Evolutionary conservation across 495 filamentous ascomycete species (phyloP), one percentile per base, ranked within the genome.

Genomic region (Chaetomium cochliodes): DNA sequence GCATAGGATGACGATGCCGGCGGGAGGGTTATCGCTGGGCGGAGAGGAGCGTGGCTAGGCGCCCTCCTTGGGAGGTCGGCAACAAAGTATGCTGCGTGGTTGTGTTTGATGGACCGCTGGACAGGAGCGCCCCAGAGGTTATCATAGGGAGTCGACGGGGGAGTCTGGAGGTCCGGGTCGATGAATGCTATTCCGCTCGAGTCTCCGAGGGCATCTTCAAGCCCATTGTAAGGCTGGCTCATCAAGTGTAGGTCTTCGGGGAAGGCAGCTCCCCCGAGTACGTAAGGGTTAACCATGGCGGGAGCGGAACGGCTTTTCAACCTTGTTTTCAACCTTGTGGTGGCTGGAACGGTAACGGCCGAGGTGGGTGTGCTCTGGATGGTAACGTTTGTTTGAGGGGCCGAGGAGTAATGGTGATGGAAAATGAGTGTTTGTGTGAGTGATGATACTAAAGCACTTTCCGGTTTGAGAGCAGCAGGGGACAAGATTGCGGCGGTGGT

Each of bases 21-120:
- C 47, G 62, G 23, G 62, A 73, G 63, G 55, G 64, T 56, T 22
- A 61, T 65, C 47, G 50, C 60, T 44, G 63, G 57, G 26, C 65
- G 69, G 62, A 63, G 60, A 53, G 50, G 63, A 0, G 46, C 62
- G 62, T 33, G 66, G n/a, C 50, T 67, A 4, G 58, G 53, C 33
- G 65, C 26, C 23, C 57, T 46, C 9, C 64, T 37, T 22, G 62
- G 28, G 6, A 62, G 9, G 5, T 65, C 52, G 23, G 64, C 37
- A 13, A n/a, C 61, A 60, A 74, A 65, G 61, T 68, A 65, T 18
- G 70, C 58, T 49, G 65, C 67, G 22, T 72, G 69, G 22, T 37
- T 65, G 20, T 77, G 73, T 26, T 70, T 67, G 1, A 77, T 65
- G 42, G 69, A 76, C 57, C 67, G 72, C 51, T 70, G 72, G 23